Percentiles rank a stretch among this genome's conserved stretches.
phyloP scores from a whole-genome alignment of 2,329 filamentous ascomycete genomes.

The Pseudocercospora pini-densiflorae region DNA sequence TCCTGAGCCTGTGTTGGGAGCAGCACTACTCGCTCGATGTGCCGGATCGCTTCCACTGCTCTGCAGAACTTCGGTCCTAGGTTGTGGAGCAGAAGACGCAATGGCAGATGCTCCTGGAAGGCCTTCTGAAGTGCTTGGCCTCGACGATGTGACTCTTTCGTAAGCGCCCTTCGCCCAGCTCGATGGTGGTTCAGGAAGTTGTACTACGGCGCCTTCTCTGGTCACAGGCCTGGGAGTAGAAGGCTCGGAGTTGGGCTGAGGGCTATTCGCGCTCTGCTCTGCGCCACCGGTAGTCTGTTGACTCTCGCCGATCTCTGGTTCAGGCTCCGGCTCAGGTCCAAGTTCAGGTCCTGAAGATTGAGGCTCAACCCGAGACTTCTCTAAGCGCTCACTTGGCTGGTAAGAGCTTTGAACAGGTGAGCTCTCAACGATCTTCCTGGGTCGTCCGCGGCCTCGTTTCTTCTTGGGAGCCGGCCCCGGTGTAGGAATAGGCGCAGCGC shows the following conservation, averaged over 20 bases:
- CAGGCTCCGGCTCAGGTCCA: not conserved
- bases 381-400: not conserved
- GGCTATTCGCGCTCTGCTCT: conserved; percentile 17
- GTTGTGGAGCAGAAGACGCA: not conserved
- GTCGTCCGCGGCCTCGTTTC: not conserved
- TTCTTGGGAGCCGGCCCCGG: not conserved
- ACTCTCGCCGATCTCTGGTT: conserved; percentile 36
- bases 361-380: not conserved
- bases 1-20: not conserved
- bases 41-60: conserved; percentile 4
- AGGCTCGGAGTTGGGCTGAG: conserved; percentile 21
- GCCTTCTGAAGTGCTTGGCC: not conserved
- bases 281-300: conserved; percentile 13
- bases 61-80: conserved; percentile 3
- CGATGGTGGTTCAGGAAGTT: conserved; percentile 32
- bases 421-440: conserved; percentile 23
- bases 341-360: not conserved
- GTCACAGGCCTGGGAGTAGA: not conserved
- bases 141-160: conserved; percentile 20
- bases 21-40: not conserved
- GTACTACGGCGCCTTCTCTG: conserved; percentile 17
- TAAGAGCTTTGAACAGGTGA: conserved; percentile 22
- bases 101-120: not conserved
- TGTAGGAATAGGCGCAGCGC: not conserved
- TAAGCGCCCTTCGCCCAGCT: conserved; percentile 35